Conservation (phyloP, 495 filamentous ascomycete genomes). For the Hypoxylon intermedium region DNA sequence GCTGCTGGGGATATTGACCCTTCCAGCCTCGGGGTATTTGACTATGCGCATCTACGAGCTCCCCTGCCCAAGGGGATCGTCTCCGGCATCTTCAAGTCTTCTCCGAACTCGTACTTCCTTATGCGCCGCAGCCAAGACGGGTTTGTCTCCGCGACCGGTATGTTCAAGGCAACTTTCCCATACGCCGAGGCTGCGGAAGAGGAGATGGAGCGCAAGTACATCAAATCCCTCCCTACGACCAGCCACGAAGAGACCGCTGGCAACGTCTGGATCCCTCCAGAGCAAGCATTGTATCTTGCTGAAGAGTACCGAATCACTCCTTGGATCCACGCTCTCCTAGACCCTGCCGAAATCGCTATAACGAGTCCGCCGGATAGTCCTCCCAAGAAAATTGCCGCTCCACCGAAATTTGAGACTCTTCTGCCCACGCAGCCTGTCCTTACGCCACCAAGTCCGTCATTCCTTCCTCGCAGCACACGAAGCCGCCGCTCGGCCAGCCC, state of each 20-base stretch:
- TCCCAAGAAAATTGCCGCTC: constrained; percentile 72
- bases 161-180: constrained; percentile 99
- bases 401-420: constrained; percentile 67
- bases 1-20: constrained; percentile 70
- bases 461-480: constrained; percentile 53
- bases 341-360: constrained; percentile 69
- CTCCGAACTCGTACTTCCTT: constrained; percentile 91
- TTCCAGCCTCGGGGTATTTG: constrained; percentile 81
- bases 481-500: constrained; percentile 62
- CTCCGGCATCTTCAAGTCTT: constrained; percentile 88
- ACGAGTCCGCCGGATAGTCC: constrained; percentile 52
- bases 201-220: constrained; percentile 80
- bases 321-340: constrained; percentile 90
- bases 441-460: constrained; percentile 52
- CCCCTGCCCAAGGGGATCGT: constrained; percentile 87
- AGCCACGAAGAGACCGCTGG: constrained; percentile 92
- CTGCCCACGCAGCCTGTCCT: constrained; percentile 47
- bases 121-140: constrained; percentile 97
- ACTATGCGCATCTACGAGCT: constrained; percentile 93
- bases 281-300: constrained; percentile 81
- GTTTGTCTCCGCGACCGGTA: constrained; percentile 92
- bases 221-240: constrained; percentile 78
- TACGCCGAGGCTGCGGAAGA: constrained; percentile 88
- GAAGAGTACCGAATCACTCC: constrained; percentile 78
- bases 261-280: constrained; percentile 92